Base-by-base conservation (phyloP, 352 stramenopile species). In the Phytophthora capsici region DNA sequence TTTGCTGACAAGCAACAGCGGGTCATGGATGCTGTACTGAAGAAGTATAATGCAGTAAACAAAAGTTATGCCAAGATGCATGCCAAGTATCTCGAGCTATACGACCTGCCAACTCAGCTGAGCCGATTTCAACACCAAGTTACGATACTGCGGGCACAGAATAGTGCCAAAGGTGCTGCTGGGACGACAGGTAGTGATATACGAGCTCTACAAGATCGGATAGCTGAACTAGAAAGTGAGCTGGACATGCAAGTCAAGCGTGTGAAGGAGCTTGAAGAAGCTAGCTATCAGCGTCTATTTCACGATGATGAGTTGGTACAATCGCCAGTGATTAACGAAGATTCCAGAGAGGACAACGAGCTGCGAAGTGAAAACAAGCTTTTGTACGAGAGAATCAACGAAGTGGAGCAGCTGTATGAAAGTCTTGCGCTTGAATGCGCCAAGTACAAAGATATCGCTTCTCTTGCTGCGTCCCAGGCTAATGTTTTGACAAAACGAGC, bases 351-450 rank as follows among this genome's bases (percentile, higher is more conserved):
- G 17, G 66, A 80, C 3, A 63, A 66, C n/a, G 57, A 73, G 32
- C 52, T 90, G n/a, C 60, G 76, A 36, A 66, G 71, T 17, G 84
- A 87, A 46, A 91, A 93, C 34, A 38, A 43, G 48, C 73, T 91
- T 28, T 55, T 91, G 3, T 80, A 78, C 45, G 82, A 93, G 43
- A 82, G 84, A 22, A 79, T 94, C 20, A 75, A 62, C 34, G 86
- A 93, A 45, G 68, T 94, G 3, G 86, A 94, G 57, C 84, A 93
- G 54, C 57, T 91, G 0, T 94, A 91, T 50, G 83, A 84, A 37
- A 75, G 76, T 4, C 65, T 93, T n/a, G 60, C 76, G 17, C 79
- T 82, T 8, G 78, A 90, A 52, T 88, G 83, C 32, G 40, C 62
- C 10, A 88, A 82, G 49, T 86, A 90, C 45, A 89, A 89, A 52